Evolutionary conservation across 2,329 filamentous ascomycete species (phyloP), one percentile per base, ranked within the genome.

Genomic region (Xylariaceae sp.): DNA sequence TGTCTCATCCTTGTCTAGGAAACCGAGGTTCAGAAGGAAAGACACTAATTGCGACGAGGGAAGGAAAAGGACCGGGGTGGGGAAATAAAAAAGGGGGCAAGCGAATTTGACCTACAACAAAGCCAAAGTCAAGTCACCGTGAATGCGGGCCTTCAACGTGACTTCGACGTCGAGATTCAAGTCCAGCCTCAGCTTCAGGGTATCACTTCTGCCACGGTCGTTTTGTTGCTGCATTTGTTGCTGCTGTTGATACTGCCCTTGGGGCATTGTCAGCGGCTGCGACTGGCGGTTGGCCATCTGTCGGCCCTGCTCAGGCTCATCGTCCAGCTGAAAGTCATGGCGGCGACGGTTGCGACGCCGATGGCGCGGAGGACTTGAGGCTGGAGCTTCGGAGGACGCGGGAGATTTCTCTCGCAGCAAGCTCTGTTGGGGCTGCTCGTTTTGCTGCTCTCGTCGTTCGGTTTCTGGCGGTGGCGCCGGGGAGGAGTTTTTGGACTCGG

Each of bases 111-210:
- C 53, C 55, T 73, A 80, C 77, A 80, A 72, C 60, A 92, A 76
- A 61, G 84, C 86, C 61, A 92, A 71, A 43, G 87, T 89, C 61
- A 95, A 72, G 73, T 94, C 89, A 68, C 89, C 89, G 63, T 90
- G 84, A 63, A 94, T 91, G 71, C 86, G 86, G 29, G 88, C 88
- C 78, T 92, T 92, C 59, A 94, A 78, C 66, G 90, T 86, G 60
- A 92, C 88, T 71, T 92, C 89, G 51, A 92, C 81, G 63, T 94
- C 88, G 55, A 94, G 75, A 70, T 92, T 92, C 58, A 90, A 76
- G 67, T 92, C 88, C 21, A 92, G 74, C 46, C 85, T 80, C 63
- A 92, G 72, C 67, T 86, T 85, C 68, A 91, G 72, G 30, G 87
- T 87, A 63, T 91, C 64, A 21, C 58, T 76, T 67, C 76, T 74